Evolutionary conservation across 1,284 basidiomycete species (phyloP), one percentile per base, ranked within the genome.

Genomic region (Cystobasidium slooffiae): DNA sequence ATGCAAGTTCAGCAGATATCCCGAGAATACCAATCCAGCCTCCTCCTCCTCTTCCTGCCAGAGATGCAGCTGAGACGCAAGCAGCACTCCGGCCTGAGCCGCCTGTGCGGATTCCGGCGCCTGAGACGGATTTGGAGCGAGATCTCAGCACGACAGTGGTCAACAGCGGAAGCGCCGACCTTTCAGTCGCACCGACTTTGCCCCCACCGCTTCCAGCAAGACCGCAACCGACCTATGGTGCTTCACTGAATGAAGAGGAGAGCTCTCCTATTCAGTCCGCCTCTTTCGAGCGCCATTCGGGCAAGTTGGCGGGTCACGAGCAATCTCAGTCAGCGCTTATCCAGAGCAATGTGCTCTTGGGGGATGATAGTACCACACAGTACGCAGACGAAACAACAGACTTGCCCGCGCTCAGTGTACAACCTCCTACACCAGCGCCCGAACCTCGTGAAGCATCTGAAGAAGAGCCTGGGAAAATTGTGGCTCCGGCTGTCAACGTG

Each of bases 1-100:
- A 52, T 44, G 44, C 51, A 18, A 65, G 70, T 20, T 73, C 70
- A n/a, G 52, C 39, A 7, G 69, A 72, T 31, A 9, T 73, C 1
- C 22, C 49, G 6, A n/a, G 18, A 8, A 14, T 37, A 7, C n/a
- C 20, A 37, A 24, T 47, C 31, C 44, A 43, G 16, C 61, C 44
- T 6, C 61, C 61, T 1, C 64, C 64, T 8, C 64, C 64, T 5
- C 51, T 66, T 16, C 64, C 64, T 7, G 16, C 64, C 39, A 52
- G 64, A 24, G 22, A 52, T 53, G 24, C 46, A 51, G 41, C 44
- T 55, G 14, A 12, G 24, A 12, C 3, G 12, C 14, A 12, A 20
- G n/a, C n/a, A 31, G n/a, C 53, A 12, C 4, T 24, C 16, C 12
- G 22, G 53, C 53, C n/a, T 31, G 12, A 16, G 22, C 53, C 22